Evolutionary conservation across 305 asterid genomes (phyloP).

Genomic region (Fraxinus albicans): DNA sequence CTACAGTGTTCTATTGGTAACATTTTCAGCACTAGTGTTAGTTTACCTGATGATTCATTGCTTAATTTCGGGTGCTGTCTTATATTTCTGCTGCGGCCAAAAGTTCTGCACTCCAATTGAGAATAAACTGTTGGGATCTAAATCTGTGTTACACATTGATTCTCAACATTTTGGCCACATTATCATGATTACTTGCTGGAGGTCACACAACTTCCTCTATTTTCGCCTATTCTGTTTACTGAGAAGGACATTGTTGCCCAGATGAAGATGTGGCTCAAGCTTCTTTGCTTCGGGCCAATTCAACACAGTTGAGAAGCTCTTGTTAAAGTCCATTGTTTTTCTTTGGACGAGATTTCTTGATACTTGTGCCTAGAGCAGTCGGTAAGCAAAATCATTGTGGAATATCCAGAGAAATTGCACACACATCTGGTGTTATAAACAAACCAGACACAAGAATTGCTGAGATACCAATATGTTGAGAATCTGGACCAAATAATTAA

Average conservation of each 20-base stretch:
- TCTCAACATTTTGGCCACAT: slow-evolving; percentile 69
- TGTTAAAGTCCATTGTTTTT: slow-evolving; percentile 71
- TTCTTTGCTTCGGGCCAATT: slow-evolving; percentile 50
- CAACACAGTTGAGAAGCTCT: slow-evolving; percentile 60
- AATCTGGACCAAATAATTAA: too few species aligned
- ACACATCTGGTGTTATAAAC: slow-evolving; percentile 23
- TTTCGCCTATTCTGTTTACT: slow-evolving; percentile 69
- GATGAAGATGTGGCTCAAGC: slow-evolving; percentile 64
- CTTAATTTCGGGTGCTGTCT: slow-evolving; percentile 62
- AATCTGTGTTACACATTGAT: slow-evolving; percentile 51
- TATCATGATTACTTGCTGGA: slow-evolving; percentile 71
- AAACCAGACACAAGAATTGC: too few species aligned
- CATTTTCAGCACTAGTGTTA: slow-evolving; percentile 69
- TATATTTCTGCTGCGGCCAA: slow-evolving; percentile 74
- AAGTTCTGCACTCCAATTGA: slow-evolving; percentile 78
- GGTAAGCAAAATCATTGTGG: slow-evolving; percentile 50
- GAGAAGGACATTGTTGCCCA: slow-evolving; percentile 67
- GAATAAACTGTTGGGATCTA: slow-evolving; percentile 92
- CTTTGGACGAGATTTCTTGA: slow-evolving; percentile 84
- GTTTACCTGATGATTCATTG: slow-evolving; percentile 61
- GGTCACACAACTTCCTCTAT: slow-evolving; percentile 70
- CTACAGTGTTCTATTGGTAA: slow-evolving; percentile 74
- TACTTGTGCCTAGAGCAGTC: slow-evolving; percentile 57
- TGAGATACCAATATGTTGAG: too few species aligned
- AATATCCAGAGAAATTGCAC: slow-evolving; percentile 58